Base-by-base conservation (phyloP, 257 asterid species). In the Schizonepeta tenuifolia region DNA sequence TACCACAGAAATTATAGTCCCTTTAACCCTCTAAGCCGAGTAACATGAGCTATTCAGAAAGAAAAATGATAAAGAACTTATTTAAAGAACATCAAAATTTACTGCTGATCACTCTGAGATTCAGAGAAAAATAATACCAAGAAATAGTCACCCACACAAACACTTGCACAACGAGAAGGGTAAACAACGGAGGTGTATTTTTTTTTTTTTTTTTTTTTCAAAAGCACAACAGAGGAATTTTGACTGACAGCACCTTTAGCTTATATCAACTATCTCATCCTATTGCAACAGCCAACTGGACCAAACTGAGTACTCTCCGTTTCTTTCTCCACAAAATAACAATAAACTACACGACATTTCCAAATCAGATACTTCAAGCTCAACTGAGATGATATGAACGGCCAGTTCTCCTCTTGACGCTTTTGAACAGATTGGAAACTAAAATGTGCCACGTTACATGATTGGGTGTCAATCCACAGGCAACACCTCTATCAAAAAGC, bases 361-460 rank as follows among this genome's bases (percentile, higher is more conserved):
- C 50, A 20, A 54, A 55, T 33, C 24, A 22, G 55, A n/a, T 26
- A 67, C 58, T 58, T 79, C 35, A 68, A 40, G 65, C 71, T 63
- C 67, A 62, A 47, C 41, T 18, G 72, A 67, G 28, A 56, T 41
- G 33, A 10, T 73, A 35, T 57, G 70, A 70, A 36, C 18, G 55
- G 40, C 59, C 47, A 55, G 46, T 57, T 38, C 76, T 79, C 79
- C 83, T 59, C 17, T 51, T 38, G 18, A 26, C 81, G 70, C 82
- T 74, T 60, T 66, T 77, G 62, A 57, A 79, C 84, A 93, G 77
- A 83, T 81, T 81, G 66, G 81, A 70, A 43, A 87, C 86, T n/a
- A 93, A 65, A 54, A 86, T 82, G 57, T 73, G 77, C 97, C 98
- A 93, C 26, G 98, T 93, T 24, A 86, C 92, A 71, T 17, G 35